Evolutionary conservation across 345 rosid genomes (phyloP).

Genomic region (Geranium rotundifolium): DNA sequence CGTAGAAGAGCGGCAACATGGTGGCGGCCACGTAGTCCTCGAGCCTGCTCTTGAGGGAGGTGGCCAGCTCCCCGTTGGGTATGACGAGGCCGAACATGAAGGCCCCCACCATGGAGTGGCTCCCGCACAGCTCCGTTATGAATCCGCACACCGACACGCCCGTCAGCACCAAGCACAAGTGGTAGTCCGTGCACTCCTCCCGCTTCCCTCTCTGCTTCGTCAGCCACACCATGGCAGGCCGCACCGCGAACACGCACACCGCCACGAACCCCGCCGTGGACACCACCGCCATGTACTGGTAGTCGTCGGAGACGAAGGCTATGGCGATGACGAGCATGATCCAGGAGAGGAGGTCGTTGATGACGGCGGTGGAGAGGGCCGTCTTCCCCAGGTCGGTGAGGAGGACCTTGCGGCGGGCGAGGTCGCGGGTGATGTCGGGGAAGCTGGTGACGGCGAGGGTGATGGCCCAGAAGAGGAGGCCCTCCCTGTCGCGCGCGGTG

Average conservation of each 20-base stretch:
- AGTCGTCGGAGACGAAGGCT: conserved; percentile 3
- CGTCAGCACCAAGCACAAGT: conserved; percentile 28
- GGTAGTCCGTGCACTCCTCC: conserved; percentile 23
- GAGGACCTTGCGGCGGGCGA: conserved; percentile 57
- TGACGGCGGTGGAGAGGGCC: conserved; percentile 37
- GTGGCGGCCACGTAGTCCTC: conserved; percentile 31
- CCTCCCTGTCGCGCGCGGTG: not conserved
- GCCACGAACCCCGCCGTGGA: conserved; percentile 19
- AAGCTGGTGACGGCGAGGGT: conserved; percentile 50
- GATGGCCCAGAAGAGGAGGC: conserved; percentile 29
- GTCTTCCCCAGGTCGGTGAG: conserved; percentile 42
- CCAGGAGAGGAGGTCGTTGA: conserved; percentile 47
- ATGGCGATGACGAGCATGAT: conserved; percentile 19
- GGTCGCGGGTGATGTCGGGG: conserved; percentile 40
- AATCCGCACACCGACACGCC: conserved; percentile 35
- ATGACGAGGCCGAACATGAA: conserved; percentile 56
- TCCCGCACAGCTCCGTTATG: conserved; percentile 39
- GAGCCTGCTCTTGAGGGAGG: conserved; percentile 28
- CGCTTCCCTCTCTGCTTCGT: conserved; percentile 15
- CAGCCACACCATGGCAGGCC: conserved; percentile 32
- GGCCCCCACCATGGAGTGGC: conserved; percentile 44
- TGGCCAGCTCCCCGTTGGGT: conserved; percentile 28
- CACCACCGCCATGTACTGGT: conserved; percentile 2
- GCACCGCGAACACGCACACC: conserved; percentile 22
- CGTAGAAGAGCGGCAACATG: conserved; percentile 40